Conservation (phyloP, 306 rosid species). For the Adenanthera pavonina region DNA sequence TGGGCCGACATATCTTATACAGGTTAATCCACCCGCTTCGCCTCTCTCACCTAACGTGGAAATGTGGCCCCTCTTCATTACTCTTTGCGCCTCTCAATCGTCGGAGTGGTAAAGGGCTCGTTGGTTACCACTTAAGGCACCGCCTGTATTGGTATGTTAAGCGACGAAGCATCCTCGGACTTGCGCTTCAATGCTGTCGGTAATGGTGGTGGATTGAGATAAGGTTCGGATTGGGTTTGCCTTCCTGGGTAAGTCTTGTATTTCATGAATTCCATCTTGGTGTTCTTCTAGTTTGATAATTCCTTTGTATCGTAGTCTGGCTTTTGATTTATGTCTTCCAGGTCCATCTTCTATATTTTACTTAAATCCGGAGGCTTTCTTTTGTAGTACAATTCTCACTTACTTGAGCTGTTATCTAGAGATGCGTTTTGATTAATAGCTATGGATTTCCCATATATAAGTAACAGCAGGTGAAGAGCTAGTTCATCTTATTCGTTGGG, state of each 20-base stretch:
- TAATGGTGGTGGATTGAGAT: constrained; percentile 36
- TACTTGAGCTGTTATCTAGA: neutral
- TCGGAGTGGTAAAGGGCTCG: constrained; percentile 18
- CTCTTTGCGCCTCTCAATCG: constrained; percentile 1
- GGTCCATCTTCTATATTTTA: constrained; percentile 7
- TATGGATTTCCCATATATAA: neutral
- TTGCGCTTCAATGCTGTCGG: constrained; percentile 33
- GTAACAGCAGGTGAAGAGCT: constrained; percentile 15
- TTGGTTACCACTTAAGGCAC: constrained; percentile 24
- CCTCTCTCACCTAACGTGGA: constrained; percentile 36
- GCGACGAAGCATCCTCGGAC: constrained; percentile 35
- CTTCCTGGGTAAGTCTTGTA: constrained; percentile 38
- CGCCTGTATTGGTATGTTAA: constrained; percentile 5
- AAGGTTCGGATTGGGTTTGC: constrained; percentile 42
- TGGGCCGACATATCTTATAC: constrained; percentile 31
- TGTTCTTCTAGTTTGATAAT: constrained; percentile 37
- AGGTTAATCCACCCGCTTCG: constrained; percentile 10
- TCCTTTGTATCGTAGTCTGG: neutral
- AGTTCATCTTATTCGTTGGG: constrained; percentile 5
- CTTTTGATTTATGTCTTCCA: neutral
- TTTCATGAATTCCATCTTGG: constrained; percentile 41
- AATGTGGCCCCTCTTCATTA: constrained; percentile 23
- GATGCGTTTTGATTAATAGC: neutral
- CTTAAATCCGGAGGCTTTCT: neutral
- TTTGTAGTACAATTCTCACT: neutral